Conservation (phyloP, 108 stramenopile genomes). For the Parietichytrium sp. region DNA sequence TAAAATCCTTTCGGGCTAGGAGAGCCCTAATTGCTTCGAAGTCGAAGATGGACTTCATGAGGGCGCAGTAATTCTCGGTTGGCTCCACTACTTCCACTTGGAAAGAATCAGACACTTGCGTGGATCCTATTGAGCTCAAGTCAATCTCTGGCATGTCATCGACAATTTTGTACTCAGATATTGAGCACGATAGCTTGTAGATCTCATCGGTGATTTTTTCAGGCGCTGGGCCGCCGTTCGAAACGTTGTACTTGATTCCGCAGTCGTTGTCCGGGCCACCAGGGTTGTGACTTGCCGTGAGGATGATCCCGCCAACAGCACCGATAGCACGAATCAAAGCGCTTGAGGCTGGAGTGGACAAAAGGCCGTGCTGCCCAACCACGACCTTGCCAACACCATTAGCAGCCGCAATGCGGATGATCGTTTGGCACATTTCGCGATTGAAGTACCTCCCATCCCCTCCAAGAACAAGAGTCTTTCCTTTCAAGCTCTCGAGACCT, state of each 20-base stretch:
- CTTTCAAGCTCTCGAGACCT: slow-evolving; percentile 69
- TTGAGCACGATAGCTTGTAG: slow-evolving; percentile 78
- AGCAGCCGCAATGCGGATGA: slow-evolving; percentile 90
- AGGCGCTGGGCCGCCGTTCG: slow-evolving; percentile 96
- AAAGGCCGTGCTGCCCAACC: slow-evolving; percentile 92
- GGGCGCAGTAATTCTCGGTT: slow-evolving; percentile 76
- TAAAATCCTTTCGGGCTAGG: slow-evolving; percentile 86
- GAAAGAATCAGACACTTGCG: slow-evolving; percentile 69
- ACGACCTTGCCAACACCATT: slow-evolving; percentile 87
- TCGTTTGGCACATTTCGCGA: slow-evolving; percentile 87
- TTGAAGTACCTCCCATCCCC: slow-evolving; percentile 99
- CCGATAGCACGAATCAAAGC: slow-evolving; percentile 93
- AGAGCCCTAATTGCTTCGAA: slow-evolving; percentile 87
- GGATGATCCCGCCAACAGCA: slow-evolving; percentile 93
- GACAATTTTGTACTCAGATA: slow-evolving; percentile 86
- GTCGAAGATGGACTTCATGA: slow-evolving; percentile 94
- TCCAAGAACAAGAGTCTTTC: slow-evolving; percentile 87
- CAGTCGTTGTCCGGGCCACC: slow-evolving; percentile 98
- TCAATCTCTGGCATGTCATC: slow-evolving; percentile 86
- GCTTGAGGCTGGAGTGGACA: slow-evolving; percentile 96
- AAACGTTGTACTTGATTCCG: slow-evolving; percentile 98
- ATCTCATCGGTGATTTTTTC: slow-evolving; percentile 87
- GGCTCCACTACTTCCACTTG: slow-evolving; percentile 84
- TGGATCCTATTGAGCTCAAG: slow-evolving; percentile 70
- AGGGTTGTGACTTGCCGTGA: slow-evolving; percentile 99